Base-by-base conservation (phyloP, 805 yeast species). In the Candida bentonensis region DNA sequence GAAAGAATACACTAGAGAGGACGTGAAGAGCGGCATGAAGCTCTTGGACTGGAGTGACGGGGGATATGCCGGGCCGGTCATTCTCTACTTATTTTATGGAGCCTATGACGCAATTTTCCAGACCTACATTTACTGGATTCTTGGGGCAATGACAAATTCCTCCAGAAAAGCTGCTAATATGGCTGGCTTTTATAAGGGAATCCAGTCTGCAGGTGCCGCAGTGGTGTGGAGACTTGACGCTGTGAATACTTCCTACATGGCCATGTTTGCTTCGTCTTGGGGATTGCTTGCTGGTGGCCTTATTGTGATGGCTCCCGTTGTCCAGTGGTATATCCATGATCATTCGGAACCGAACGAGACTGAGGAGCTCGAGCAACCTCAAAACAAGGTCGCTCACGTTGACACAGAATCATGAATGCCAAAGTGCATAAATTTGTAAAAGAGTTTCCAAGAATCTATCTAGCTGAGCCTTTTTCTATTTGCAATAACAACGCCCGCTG, bases 121-220 rank as follows among this genome's bases (percentile, higher is more conserved):
- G 60, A 67, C 76, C 20, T 76, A 60, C 53, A 65, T 69, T 42
- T 72, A 74, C 60, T 77, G 80, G 77, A 50, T 71, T 39, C 63
- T 78, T 63, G 82, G 82, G 40, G 69, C 78, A 36, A 56, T 77
- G 46, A 67, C 79, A 46, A 77, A 77, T 57, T 69, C 72, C 52
- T 69, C 78, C 27, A 68, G 74, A 61, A 73, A 70, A 57, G 62
- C 67, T 33, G 75, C 79, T 21, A 57, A 76, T 46, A 72, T 73
- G 52, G 77, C 78, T 17, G 80, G 80, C 28, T 72, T 72, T 57
- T 77, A 76, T 63, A 78, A 78, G 63, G 75, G 78, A 46, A 58
- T 78, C 47, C 82, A 77, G 61, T 69, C 77, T 34, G 81, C 80
- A 7, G 79, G 79, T 55, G 75, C 77, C 13, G 81, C 77, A 21